These are phyloP conservation scores for Capniomyces stellatus DNA, from an alignment of 371 early-diverging fungal genomes.

Conservation along the genomic window DNA sequence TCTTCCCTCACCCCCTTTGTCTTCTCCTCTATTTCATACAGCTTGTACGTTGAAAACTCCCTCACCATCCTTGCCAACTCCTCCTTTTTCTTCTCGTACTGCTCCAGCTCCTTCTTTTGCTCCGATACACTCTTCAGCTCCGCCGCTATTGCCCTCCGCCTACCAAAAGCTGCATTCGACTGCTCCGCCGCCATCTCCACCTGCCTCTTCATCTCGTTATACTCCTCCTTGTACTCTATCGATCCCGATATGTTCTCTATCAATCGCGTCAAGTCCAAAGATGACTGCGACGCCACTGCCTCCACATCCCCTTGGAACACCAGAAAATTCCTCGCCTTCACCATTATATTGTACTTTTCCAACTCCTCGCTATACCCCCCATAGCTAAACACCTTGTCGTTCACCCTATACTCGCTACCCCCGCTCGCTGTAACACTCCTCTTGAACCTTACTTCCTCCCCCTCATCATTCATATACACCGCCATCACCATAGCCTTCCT, in stretches of 20 bases:
- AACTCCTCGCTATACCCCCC: constrained; percentile 57
- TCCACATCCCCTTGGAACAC: constrained; percentile 99
- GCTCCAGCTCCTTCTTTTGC: constrained; percentile 78
- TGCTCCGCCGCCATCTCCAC: constrained; percentile 77
- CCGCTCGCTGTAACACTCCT: constrained; percentile 50
- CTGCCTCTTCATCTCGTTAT: constrained; percentile 60
- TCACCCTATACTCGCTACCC: constrained; percentile 73
- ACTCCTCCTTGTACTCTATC: constrained; percentile 68
- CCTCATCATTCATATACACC: constrained; percentile 20
- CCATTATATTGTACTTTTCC: constrained; percentile 76
- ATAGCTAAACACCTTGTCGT: constrained; percentile 47
- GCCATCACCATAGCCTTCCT: neutral
- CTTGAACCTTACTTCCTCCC: constrained; percentile 11
- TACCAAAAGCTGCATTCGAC: constrained; percentile 71
- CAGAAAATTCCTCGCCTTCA: constrained; percentile 92
- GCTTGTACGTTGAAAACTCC: constrained; percentile 65
- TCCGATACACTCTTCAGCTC: constrained; percentile 83
- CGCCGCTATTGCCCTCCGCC: constrained; percentile 62
- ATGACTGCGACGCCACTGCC: constrained; percentile 86
- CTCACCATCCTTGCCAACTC: constrained; percentile 35
- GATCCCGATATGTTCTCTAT: constrained; percentile 87
- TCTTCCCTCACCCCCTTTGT: constrained; percentile 30
- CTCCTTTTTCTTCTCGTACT: constrained; percentile 46
- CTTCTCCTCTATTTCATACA: constrained; percentile 63
- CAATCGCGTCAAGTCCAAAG: constrained; percentile 80